Conservation (phyloP, 768 basidiomycete species). For the Boletus bicolor region DNA sequence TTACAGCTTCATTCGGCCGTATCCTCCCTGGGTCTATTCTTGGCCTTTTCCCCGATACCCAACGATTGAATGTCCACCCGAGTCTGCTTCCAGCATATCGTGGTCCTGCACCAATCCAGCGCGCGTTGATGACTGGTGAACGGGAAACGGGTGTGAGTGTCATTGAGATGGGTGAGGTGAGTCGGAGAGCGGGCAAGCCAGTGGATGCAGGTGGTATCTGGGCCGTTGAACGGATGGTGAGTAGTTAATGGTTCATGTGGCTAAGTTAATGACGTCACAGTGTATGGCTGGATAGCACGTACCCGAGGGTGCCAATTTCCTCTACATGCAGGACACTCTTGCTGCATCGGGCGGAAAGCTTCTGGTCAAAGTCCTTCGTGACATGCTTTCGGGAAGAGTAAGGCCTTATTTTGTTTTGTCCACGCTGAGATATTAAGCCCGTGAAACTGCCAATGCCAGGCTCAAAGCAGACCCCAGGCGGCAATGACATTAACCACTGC, state of each 20-base stretch:
- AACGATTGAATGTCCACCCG: conserved; percentile 84
- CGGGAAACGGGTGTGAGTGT: conserved; percentile 76
- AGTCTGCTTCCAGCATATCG: conserved; percentile 83
- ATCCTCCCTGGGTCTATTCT: conserved; percentile 69
- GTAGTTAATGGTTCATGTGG: conserved; percentile 19
- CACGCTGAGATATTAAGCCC: background rate
- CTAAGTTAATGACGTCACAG: background rate
- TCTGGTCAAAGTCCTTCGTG: conserved; percentile 66
- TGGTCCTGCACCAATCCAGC: conserved; percentile 91
- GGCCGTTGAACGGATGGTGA: conserved; percentile 51
- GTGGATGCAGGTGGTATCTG: conserved; percentile 80
- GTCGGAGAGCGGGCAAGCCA: conserved; percentile 45
- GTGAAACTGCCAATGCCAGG: conserved; percentile 35
- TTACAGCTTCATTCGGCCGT: conserved; percentile 91
- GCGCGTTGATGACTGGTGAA: conserved; percentile 66
- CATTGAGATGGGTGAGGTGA: conserved; percentile 65
- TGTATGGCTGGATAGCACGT: conserved; percentile 42
- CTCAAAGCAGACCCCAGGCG: conserved; percentile 46
- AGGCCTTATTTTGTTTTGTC: conserved; percentile 4
- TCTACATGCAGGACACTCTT: conserved; percentile 52
- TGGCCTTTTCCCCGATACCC: conserved; percentile 50
- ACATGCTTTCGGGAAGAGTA: conserved; percentile 58
- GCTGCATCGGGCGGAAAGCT: conserved; percentile 65
- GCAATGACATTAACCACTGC: conserved; percentile 29
- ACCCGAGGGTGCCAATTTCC: conserved; percentile 50